These are phyloP conservation scores for Populus ilicifolia DNA, from an alignment of 345 rosid genomes.

Conservation along the genomic window DNA sequence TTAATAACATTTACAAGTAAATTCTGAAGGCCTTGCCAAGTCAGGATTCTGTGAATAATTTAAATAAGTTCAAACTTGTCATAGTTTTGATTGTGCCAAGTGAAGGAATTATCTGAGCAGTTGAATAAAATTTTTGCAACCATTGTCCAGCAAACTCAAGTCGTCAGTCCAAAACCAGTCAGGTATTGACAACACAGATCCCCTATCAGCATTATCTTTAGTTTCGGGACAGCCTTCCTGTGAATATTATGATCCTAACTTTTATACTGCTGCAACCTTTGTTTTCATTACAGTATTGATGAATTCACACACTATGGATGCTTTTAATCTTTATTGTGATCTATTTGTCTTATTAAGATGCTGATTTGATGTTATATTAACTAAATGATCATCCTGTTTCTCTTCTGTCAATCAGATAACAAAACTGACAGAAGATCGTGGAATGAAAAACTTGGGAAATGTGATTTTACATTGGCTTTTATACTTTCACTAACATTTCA, in stretches of 20 bases:
- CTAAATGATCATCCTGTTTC: background rate
- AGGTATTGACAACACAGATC: too few relatives aligned
- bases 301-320: background rate
- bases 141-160: background rate
- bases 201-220: too few relatives aligned
- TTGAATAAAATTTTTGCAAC: background rate
- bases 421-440: conserved; percentile 55
- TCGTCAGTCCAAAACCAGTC: too few relatives aligned
- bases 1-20: too few relatives aligned
- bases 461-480: conserved; percentile 74
- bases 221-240: too few relatives aligned
- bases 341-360: conserved; percentile 3
- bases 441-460: conserved; percentile 73
- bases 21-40: too few relatives aligned
- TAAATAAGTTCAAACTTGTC: background rate
- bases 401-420: conserved; percentile 52
- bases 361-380: background rate
- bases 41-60: background rate
- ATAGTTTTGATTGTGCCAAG: background rate
- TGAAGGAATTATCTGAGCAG: background rate
- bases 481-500: conserved; percentile 47
- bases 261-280: too few relatives aligned
- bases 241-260: too few relatives aligned
- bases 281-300: background rate
- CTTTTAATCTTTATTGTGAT: background rate